Conservation (phyloP, 75 land plant genomes). For the Larix kaempferi region DNA sequence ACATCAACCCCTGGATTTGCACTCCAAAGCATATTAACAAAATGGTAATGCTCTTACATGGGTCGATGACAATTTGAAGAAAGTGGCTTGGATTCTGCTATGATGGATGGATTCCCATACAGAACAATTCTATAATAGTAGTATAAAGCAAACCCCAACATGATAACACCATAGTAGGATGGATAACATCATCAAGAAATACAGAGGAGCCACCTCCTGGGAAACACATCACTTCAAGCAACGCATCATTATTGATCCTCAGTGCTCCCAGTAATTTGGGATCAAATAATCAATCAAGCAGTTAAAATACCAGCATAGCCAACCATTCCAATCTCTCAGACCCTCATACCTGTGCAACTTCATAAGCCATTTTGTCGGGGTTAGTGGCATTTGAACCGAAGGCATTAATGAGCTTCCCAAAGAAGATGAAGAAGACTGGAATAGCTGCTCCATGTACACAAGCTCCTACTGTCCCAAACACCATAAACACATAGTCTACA, state of each 20-base stretch:
- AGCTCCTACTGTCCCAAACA: slow-evolving; percentile 61
- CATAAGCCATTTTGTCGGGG: slow-evolving; percentile 38
- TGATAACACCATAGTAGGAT: background rate
- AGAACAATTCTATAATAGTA: background rate
- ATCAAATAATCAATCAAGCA: no score
- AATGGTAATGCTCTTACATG: no score
- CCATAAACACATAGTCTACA: slow-evolving; percentile 52
- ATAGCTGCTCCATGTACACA: slow-evolving; percentile 73
- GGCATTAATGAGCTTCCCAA: slow-evolving; percentile 72
- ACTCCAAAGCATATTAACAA: no score
- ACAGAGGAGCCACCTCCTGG: background rate
- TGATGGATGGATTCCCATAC: background rate
- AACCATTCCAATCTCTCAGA: background rate
- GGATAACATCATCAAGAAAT: background rate
- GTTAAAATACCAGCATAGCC: no score
- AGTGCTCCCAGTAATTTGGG: no score
- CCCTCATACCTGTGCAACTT: slow-evolving; percentile 58
- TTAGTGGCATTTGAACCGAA: slow-evolving; percentile 48
- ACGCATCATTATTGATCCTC: no score
- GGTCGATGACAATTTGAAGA: background rate
- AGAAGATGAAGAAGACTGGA: slow-evolving; percentile 77
- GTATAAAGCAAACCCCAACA: background rate
- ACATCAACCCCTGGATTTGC: no score
- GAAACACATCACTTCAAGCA: background rate
- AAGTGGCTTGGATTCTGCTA: background rate